Percentiles rank a stretch among this genome's conserved stretches.
Conservation (phyloP, 2,329 filamentous ascomycete species). For the Fusarium bulbicola region DNA sequence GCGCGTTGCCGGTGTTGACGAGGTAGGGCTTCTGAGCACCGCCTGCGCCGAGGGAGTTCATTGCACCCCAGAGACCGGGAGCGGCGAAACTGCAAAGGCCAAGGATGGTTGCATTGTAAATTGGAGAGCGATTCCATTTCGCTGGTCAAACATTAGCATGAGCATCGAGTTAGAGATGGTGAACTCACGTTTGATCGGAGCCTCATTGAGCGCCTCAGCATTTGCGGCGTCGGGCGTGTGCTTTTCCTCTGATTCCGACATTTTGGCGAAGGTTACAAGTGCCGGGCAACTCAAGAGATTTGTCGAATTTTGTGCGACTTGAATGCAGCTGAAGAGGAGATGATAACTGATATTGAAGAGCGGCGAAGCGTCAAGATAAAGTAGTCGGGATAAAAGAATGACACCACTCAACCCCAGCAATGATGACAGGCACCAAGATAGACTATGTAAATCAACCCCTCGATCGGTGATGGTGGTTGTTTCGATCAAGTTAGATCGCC, state of each 20-base stretch:
- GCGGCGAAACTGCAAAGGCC: conserved; percentile 44
- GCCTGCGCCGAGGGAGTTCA: conserved; percentile 42
- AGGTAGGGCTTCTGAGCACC: conserved; percentile 70
- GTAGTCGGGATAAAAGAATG: background rate
- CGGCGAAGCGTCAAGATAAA: background rate
- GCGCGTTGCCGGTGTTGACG: conserved; percentile 66
- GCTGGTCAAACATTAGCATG: conserved; percentile 2
- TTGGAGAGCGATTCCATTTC: conserved; percentile 40
- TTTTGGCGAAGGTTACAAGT: background rate
- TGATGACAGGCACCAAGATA: background rate
- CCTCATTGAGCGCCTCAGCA: background rate
- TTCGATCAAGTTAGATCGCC: background rate
- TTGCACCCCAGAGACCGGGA: conserved; percentile 43
- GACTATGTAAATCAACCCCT: background rate
- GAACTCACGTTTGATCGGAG: background rate
- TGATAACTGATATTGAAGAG: background rate
- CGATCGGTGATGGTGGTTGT: background rate
- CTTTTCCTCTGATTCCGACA: conserved; percentile 9
- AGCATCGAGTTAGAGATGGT: background rate
- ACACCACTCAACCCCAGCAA: conserved; percentile 3
- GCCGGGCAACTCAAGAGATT: background rate
- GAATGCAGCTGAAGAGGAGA: background rate
- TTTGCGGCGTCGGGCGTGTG: background rate
- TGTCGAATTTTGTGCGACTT: background rate
- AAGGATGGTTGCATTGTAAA: conserved; percentile 44